phyloP scores from a whole-genome alignment of 2,329 filamentous ascomycete species.

The Phoma herbarum region DNA sequence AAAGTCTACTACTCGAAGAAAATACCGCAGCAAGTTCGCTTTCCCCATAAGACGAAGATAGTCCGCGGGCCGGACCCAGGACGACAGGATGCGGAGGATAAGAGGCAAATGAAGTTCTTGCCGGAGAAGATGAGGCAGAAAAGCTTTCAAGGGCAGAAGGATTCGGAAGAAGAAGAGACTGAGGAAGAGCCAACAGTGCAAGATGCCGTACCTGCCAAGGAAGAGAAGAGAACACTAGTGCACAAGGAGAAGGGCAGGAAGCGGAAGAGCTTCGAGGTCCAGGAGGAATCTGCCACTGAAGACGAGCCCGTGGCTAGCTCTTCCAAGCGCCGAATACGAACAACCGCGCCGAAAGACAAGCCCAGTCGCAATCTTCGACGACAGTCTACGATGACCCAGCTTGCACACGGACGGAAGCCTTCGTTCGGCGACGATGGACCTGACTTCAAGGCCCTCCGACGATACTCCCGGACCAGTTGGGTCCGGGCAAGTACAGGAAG shows the following conservation, averaged over 20 bases:
- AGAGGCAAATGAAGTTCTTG: slow-evolving; percentile 41
- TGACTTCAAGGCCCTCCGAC: slow-evolving; percentile 36
- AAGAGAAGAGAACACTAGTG: not conserved
- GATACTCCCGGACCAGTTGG: slow-evolving; percentile 33
- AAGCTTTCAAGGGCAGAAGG: slow-evolving; percentile 24
- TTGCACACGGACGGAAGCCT: slow-evolving; percentile 39
- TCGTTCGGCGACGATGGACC: slow-evolving; percentile 31
- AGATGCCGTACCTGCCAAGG: not conserved
- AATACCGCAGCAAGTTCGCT: slow-evolving; percentile 39
- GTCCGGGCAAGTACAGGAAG: slow-evolving; percentile 24
- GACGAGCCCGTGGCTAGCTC: slow-evolving; percentile 13
- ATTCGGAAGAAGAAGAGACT: slow-evolving; percentile 18
- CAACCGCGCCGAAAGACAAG: slow-evolving; percentile 12
- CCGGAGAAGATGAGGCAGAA: slow-evolving; percentile 39
- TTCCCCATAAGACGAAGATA: slow-evolving; percentile 41
- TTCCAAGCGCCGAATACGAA: slow-evolving; percentile 34
- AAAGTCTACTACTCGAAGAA: slow-evolving; percentile 47
- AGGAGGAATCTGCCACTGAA: slow-evolving; percentile 16
- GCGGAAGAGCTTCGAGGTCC: slow-evolving; percentile 22
- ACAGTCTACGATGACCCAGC: slow-evolving; percentile 50
- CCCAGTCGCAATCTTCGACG: slow-evolving; percentile 30
- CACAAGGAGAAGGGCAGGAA: slow-evolving; percentile 28
- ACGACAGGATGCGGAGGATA: slow-evolving; percentile 28
- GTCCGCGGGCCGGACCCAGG: slow-evolving; percentile 34
- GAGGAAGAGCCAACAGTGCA: not conserved